Evolutionary conservation across 306 rosid genomes (phyloP), one percentile per base, ranked within the genome.

Genomic region (Fagus crenata): DNA sequence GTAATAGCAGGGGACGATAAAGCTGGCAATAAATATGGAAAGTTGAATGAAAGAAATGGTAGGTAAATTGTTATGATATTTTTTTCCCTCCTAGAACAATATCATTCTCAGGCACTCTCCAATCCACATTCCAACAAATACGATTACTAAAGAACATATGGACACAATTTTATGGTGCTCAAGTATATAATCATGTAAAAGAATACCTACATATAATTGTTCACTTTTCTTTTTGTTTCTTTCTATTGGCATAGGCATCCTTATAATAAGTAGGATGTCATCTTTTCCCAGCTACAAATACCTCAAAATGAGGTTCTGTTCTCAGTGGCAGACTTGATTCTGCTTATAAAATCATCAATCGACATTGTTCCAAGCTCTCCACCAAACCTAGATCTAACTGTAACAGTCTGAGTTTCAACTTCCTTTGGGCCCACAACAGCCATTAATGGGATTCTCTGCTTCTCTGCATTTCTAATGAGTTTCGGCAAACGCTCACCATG

Each of bases 401-500:
- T 92, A 63, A 95, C 89, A 6, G 93, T 83, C 32, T 82, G 58
- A 9, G 87, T 86, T 82, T 95, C 99, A 40, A 89, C 87, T 86
- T 95, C 99, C 88, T 92, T 90, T 53, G 92, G 41, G 1, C 99
- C 99, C 9, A 91, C 97, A 80, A 95, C 99, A 39, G 92, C 99
- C 99, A 95, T 95, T 59, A 95, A 80, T 31, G 99, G 99, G 72
- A 92, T 84, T 81, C 82, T 92, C 86, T 89, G 97, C 75, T 89
- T 92, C 86, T 95, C 99, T 51, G 97, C 90, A 77, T 95, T 95
- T 81, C 99, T 95, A 65, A 95, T 92, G 75, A 95, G 97, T 77
- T 92, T 95, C 0, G 99, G 97, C 69, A 95, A 84, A 22, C 96
- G 97, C 78, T 95, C 99, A 0, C 99, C 97, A 5, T 89, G 93